Evolutionary conservation across 2,329 filamentous ascomycete genomes (phyloP), one percentile per base, ranked within the genome.

Genomic region (Emergomyces pasteurianus): DNA sequence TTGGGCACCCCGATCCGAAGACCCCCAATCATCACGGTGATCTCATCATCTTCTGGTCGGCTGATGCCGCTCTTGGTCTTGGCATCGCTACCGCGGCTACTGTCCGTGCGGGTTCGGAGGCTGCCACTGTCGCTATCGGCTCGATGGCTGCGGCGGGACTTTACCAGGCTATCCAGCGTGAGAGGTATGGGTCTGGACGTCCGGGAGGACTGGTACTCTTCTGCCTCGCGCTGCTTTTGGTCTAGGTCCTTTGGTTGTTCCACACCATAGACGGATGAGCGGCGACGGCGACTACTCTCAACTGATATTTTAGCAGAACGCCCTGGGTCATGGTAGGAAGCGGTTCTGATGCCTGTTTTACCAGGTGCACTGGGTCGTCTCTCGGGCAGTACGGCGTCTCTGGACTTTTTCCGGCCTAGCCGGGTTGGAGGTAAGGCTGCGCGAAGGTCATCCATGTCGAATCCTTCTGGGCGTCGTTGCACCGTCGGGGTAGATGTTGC

Each of bases 11-110:
- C 73, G 64, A 77, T 74, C 36, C 70, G 74, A 46, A 76, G 68
- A 28, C 74, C 75, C 53, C 74, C 72, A 65, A 76, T 70, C 18
- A 67, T 70, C 65, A 76, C 73, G 55, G 71, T 71, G 63, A 77
- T 72, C 58, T 70, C 73, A 59, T 73, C 71, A 53, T 72, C 68
- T 14, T 75, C 74, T 14, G 65, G 63, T 57, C 71, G 73, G 26
- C 68, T 69, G 60, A 74, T 72, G 31, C 68, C 71, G 38, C 65
- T 69, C 42, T 69, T 69, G n/a, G 71, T 73, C 7, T 70, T 68
- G 36, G 68, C 65, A 59, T 74, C 72, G 59, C 72, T 76, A 34
- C 69, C 74, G 31, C 73, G 73, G 65, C 74, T 77, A 66, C 74
- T 75, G 38, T 63, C 63, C 5, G 74, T 74, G 23, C 72, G 72